Base-by-base conservation (phyloP, 2,329 filamentous ascomycete species). In the Pseudogymnoascus sp. region DNA sequence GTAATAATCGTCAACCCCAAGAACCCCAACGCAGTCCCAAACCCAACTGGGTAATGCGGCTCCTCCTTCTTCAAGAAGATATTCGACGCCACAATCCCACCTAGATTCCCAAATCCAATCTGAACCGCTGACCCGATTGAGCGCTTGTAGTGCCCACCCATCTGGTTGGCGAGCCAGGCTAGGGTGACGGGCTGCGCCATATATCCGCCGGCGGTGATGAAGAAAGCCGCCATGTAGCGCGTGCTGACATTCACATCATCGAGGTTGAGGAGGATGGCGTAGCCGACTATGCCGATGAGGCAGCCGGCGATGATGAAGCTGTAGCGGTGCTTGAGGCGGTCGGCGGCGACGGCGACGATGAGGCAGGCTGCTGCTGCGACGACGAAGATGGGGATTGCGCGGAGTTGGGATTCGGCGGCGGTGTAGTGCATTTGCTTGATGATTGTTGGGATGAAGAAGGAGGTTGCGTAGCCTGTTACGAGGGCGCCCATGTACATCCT, bases 141-240 rank as follows among this genome's bases (percentile, higher is more conserved):
- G 47, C 78, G 77, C 69, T 83, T 84, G 66, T 79, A 82, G 65
- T 80, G 78, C 0, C 80, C 81, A 0, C 77, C 76, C 0, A 83
- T 70, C 63, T 83, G 83, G 71, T 82, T 82, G 8, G 76, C 72
- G 1, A 82, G 75, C 80, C 80, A 83, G 1, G 75, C 76, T 14
- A 82, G 67, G 1, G 70, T 68, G 31, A 77, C 69, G 5, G 76
- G 75, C 12, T 71, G 71, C 7, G 66, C 66, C 16, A 73, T 71
- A 62, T 73, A 75, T 5, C 72, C 74, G 14, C 75, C 76, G 2
- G 70, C 65, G 4, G 70, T 70, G 8, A 75, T 68, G 18, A 77
- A 68, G 68, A 77, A 77, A 10, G 74, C 65, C 35, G 75, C 75
- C 40, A 67, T 70, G 63, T 76, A 78, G 66, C 73, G 75, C 16